phyloP scores from a whole-genome alignment of 2,329 filamentous ascomycete genomes.

The Graphiopsis chlorocephala region DNA sequence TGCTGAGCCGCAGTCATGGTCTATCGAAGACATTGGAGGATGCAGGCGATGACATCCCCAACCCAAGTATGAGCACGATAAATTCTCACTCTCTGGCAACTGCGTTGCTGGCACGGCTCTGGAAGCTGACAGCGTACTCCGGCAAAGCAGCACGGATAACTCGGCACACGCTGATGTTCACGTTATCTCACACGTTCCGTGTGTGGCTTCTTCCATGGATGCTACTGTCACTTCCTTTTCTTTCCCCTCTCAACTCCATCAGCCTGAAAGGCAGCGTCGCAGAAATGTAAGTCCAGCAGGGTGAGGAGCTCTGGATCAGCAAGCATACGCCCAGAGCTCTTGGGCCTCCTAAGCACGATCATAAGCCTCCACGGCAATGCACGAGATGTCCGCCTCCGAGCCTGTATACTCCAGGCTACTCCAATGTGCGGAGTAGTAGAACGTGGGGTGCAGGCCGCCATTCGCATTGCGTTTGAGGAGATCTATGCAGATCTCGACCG shows the following conservation, averaged over 20 bases:
- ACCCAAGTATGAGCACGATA: neutral
- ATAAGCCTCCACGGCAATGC: neutral
- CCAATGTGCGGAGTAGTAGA: neutral
- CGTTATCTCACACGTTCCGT: neutral
- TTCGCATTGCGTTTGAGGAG: neutral
- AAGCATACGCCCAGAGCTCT: constrained; percentile 1
- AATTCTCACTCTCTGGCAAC: neutral
- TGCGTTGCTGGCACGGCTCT: neutral
- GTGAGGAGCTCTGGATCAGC: neutral
- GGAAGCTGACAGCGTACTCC: neutral
- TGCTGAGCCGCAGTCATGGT: too few relatives aligned
- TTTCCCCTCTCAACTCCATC: neutral
- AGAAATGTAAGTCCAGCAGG: neutral
- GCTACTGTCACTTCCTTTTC: neutral
- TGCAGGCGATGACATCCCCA: neutral
- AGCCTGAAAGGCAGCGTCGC: neutral
- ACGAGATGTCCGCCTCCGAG: neutral
- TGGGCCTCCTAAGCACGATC: neutral
- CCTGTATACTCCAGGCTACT: neutral
- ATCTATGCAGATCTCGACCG: neutral
- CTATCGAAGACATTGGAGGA: neutral
- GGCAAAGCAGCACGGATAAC: neutral
- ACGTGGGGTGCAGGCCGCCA: neutral
- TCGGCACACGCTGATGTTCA: neutral
- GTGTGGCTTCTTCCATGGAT: neutral